Base-by-base conservation (phyloP, 2,329 filamentous ascomycete genomes). In the Sporothrix variecibatus region DNA sequence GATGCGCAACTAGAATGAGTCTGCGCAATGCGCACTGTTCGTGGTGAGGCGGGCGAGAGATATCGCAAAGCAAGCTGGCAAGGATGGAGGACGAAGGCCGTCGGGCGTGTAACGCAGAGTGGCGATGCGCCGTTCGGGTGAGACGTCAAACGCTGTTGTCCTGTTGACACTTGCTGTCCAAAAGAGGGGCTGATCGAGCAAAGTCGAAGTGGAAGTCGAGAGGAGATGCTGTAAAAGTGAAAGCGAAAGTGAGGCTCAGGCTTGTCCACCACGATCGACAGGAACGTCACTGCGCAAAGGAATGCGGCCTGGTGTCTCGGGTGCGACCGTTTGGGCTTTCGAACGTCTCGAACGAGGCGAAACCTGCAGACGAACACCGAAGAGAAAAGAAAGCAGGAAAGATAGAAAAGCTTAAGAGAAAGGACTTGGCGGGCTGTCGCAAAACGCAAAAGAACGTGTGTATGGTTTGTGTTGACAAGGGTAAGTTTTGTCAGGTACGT, bases 251-350 rank as follows among this genome's bases (percentile, higher is more conserved):
- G 23, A 68, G 40, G 43, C 38, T 40, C n/a, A 28, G 38, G 38
- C 38, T 65, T 68, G 64, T 49, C 51, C 23, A 15, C 64, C 46
- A 15, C 67, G 67, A 53, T 53, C 67, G 67, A 69, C 67, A 53
- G 46, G 28, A 38, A 53, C 67, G 46, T 38, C 46, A 51, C 28
- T 23, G 46, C 11, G 20, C 28, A 56, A 51, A 49, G 69, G 51
- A 73, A 73, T 73, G 72, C 40, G n/a, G 72, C 38, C 31, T 67
- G 58, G 3, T 67, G 43, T 72, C 60, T 53, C 67, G 46, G 67
- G 28, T 46, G 40, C 67, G 46, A 38, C 67, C 65, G 43, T 34
- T 34, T 72, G 40, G 28, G 31, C 15, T 34, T n/a, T 43, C 12
- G 20, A 28, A 17, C 46, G 68, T n/a, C 12, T 43, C 12, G 20